Percentiles rank a stretch among this genome's conserved stretches.
These are phyloP conservation scores for Pelargonium citronellum DNA, from an alignment of 441 rosid genomes.

Conservation along the genomic window DNA sequence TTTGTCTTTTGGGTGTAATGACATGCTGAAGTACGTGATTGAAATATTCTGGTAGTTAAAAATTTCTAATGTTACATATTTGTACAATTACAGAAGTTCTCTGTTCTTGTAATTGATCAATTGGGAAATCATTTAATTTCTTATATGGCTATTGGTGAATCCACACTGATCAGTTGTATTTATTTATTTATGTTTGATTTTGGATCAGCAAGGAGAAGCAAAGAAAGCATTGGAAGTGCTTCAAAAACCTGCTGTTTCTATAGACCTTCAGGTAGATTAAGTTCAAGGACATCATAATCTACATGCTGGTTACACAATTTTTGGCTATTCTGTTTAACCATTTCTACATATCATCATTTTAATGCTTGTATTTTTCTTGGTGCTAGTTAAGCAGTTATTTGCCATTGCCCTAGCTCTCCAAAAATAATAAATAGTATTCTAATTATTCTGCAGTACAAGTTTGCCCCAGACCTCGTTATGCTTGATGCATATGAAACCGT, in stretches of 20 bases:
- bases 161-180: background rate
- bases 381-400: slow-evolving; percentile 15
- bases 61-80: background rate
- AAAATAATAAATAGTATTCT: slow-evolving; percentile 20
- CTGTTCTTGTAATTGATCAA: background rate
- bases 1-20: background rate
- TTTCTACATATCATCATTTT: slow-evolving; percentile 6
- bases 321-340: background rate
- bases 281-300: slow-evolving; percentile 16
- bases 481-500: slow-evolving; percentile 99
- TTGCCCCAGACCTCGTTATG: slow-evolving; percentile 88
- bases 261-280: slow-evolving; percentile 72
- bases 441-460: slow-evolving; percentile 74
- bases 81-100: background rate
- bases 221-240: slow-evolving; percentile 92
- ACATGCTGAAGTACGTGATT: background rate
- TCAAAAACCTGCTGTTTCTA: slow-evolving; percentile 75
- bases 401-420: slow-evolving; percentile 15
- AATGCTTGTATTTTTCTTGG: background rate
- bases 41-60: background rate
- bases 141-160: slow-evolving; percentile 11
- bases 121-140: background rate
- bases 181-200: slow-evolving; percentile 16
- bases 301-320: slow-evolving; percentile 13
- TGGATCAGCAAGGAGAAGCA: slow-evolving; percentile 89